Percentiles rank a stretch among this genome's conserved stretches.
phyloP scores from a whole-genome alignment of 176 grass and related monocot species.

The Phoenix roebelenii region DNA sequence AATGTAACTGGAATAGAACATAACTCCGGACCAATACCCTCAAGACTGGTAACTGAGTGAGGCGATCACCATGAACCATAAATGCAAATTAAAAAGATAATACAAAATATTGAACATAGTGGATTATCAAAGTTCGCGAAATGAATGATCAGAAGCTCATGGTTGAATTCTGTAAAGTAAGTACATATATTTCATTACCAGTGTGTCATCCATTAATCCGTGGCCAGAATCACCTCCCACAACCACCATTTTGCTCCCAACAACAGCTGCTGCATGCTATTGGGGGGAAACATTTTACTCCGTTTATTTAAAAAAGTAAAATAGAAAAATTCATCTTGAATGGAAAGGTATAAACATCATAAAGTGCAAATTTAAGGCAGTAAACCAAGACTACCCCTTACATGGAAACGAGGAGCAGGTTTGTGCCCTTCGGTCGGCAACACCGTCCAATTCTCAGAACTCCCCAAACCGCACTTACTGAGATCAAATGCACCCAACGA shows the following conservation, averaged over 20 bases:
- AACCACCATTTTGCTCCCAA: constrained; percentile 93
- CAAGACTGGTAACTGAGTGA: too few species aligned
- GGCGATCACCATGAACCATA: too few species aligned
- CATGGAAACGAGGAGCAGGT: constrained; percentile 70
- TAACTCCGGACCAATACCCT: too few species aligned
- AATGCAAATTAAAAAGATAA: neutral
- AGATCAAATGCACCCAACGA: constrained; percentile 55
- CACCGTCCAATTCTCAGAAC: constrained; percentile 68
- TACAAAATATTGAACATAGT: too few species aligned
- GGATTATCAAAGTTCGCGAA: too few species aligned
- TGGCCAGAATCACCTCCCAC: constrained; percentile 75
- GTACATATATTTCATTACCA: constrained; percentile 31
- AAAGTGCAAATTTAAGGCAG: neutral
- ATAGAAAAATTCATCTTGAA: too few species aligned
- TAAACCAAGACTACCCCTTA: constrained; percentile 23
- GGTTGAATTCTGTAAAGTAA: neutral
- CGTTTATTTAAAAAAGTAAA: neutral
- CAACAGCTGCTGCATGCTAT: constrained; percentile 88
- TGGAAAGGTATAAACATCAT: too few species aligned
- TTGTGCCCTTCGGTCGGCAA: constrained; percentile 68
- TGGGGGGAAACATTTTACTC: neutral
- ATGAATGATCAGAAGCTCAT: too few species aligned
- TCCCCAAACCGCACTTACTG: constrained; percentile 47
- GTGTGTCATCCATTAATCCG: constrained; percentile 73
- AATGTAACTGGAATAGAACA: too few species aligned